Conservation (phyloP, 2,329 filamentous ascomycete genomes). For the Phaeophleospora eucalypticola region DNA sequence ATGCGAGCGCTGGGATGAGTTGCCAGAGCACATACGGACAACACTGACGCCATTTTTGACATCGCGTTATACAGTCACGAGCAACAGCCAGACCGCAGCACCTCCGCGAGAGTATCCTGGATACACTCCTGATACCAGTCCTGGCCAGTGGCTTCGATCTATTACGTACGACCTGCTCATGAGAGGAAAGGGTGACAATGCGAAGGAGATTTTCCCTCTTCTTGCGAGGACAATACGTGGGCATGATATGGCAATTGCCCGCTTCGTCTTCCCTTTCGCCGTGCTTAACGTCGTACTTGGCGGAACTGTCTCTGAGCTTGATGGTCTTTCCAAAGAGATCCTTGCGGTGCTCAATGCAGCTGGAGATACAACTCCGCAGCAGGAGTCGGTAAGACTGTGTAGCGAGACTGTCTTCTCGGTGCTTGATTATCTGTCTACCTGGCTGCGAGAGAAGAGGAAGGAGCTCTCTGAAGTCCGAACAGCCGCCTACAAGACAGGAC, state of each 20-base stretch:
- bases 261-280: slow-evolving; percentile 84
- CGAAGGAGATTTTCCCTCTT: slow-evolving; percentile 73
- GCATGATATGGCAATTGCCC: slow-evolving; percentile 79
- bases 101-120: slow-evolving; percentile 62
- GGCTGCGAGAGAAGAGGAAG: slow-evolving; percentile 75
- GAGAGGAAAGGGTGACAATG: slow-evolving; percentile 69
- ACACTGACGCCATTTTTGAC: slow-evolving; percentile 82
- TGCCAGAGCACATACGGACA: slow-evolving; percentile 74
- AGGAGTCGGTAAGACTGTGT: slow-evolving; percentile 75
- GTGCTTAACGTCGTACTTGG: slow-evolving; percentile 78
- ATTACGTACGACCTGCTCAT: slow-evolving; percentile 80
- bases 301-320: slow-evolving; percentile 60
- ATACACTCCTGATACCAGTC: slow-evolving; percentile 63
- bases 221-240: slow-evolving; percentile 77
- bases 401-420: slow-evolving; percentile 91
- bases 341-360: slow-evolving; percentile 66
- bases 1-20: slow-evolving; percentile 69
- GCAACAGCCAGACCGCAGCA: slow-evolving; percentile 25
- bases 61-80: slow-evolving; percentile 72
- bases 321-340: slow-evolving; percentile 68
- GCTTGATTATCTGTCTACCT: slow-evolving; percentile 85
- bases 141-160: slow-evolving; percentile 74
- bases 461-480: slow-evolving; percentile 37
- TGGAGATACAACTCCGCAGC: slow-evolving; percentile 52
- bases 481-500: slow-evolving; percentile 43